Evolutionary conservation across 495 filamentous ascomycete species (phyloP).

Genomic region (Penicillium psychrofluorescens): DNA sequence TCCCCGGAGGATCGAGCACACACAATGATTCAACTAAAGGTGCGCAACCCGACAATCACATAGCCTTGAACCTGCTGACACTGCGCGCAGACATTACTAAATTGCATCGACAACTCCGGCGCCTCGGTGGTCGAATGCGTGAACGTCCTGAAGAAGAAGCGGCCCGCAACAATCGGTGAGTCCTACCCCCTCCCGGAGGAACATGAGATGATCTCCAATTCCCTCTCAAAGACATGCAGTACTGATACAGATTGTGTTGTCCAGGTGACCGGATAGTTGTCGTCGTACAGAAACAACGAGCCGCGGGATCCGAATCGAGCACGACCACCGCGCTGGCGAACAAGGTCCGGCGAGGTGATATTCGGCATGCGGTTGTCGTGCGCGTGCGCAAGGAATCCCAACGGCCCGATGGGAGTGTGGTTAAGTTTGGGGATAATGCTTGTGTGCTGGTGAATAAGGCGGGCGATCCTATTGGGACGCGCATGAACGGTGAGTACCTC

Average conservation of each 20-base stretch:
- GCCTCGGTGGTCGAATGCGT: conserved; percentile 96
- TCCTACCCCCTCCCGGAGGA: not conserved
- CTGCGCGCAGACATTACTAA: conserved; percentile 77
- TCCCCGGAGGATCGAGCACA: too few relatives aligned
- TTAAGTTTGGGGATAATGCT: conserved; percentile 95
- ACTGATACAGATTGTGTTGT: conserved; percentile 4
- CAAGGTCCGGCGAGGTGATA: conserved; percentile 95
- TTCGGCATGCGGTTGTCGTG: conserved; percentile 92
- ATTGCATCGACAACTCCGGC: conserved; percentile 99
- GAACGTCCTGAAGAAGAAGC: conserved; percentile 84
- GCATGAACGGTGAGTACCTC: conserved; percentile 65
- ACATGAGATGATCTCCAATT: not conserved
- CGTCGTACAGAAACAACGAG: conserved; percentile 92
- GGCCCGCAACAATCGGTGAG: conserved; percentile 83
- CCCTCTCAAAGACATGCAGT: too few relatives aligned
- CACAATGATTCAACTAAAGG: conserved; percentile 97
- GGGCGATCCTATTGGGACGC: conserved; percentile 88
- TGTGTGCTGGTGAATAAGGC: conserved; percentile 97
- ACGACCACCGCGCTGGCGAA: conserved; percentile 58
- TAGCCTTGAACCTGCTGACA: not conserved
- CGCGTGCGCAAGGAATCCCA: conserved; percentile 82
- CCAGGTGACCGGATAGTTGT: conserved; percentile 94
- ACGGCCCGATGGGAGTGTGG: conserved; percentile 76
- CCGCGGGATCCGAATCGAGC: conserved; percentile 57
- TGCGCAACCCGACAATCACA: conserved; percentile 17